Evolutionary conservation across 257 asterid genomes (phyloP), one percentile per base, ranked within the genome.

Genomic region (Gentiana dahurica): DNA sequence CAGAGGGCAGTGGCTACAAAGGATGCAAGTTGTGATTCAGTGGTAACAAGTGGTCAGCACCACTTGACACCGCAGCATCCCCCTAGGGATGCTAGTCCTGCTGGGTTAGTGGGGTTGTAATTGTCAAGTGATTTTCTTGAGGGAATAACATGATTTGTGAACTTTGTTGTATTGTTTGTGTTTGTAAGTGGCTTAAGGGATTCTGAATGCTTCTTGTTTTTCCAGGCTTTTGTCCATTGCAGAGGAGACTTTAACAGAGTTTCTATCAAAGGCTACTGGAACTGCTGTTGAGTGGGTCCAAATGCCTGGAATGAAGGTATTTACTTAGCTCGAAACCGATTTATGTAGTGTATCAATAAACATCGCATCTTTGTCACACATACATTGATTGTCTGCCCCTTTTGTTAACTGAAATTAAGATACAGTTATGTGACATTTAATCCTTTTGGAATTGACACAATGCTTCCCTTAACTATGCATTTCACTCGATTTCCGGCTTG

Each of bases 301-400:
- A 83, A 86, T 86, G 95, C 95, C 95, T 83, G 95, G 95, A 86
- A 86, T 86, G 95, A 86, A 86, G 95, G 95, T 86, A 79, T n/a
- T 1, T 1, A 11, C 34, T 57, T 37, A 52, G 47, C 58, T 6
- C 24, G 0, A 15, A 15, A 15, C 24, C 24, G 24, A 15, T 15
- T 15, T 15, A 15, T 15, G 9, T 10, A 41, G 46, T 41, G 46
- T 5, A 41, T 10, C 46, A 5, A 41, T 5, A 5, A 39, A 41
- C 8, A 41, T 41, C 46, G 0, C 9, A 41, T 1, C 46, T 10
- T 41, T 41, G 8, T 41, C 46, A 41, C 46, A 2, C 46, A 41
- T 41, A 41, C 5, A 41, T 41, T 1, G 46, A 41, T 41, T 41
- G 9, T 41, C 46, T 41, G 46, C 9, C 46, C 46, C 46, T 41